Evolutionary conservation across 169 alveolate genomes (phyloP).

Genomic region (Babesia bigemina): DNA sequence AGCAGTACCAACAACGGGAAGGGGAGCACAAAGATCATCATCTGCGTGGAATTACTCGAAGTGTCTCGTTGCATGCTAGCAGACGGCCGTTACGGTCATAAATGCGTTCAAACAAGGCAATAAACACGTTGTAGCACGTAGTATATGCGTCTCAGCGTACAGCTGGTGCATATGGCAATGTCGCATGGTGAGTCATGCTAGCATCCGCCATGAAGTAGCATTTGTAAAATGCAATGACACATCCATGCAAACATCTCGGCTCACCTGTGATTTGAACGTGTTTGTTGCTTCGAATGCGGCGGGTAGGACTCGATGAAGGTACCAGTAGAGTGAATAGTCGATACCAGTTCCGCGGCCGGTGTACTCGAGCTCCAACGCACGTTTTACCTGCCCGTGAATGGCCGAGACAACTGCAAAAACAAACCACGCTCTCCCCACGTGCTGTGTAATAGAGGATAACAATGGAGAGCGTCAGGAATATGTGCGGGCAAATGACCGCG

Average conservation of each 20-base stretch:
- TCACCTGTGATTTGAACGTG: constrained; percentile 47
- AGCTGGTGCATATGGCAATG: too few species aligned
- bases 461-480: constrained; percentile 22
- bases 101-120: background rate
- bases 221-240: too few species aligned
- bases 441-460: background rate
- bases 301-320: constrained; percentile 49
- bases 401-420: background rate
- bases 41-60: constrained; percentile 7
- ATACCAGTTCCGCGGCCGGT: constrained; percentile 43
- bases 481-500: constrained; percentile 28
- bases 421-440: constrained; percentile 3
- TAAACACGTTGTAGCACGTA: too few species aligned
- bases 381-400: background rate
- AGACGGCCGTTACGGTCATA: background rate
- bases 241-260: background rate
- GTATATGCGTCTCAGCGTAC: too few species aligned
- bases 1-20: constrained; percentile 55
- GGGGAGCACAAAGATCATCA: constrained; percentile 46
- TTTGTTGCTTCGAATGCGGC: constrained; percentile 32
- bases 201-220: too few species aligned
- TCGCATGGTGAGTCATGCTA: too few species aligned
- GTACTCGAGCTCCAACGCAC: constrained; percentile 7
- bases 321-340: constrained; percentile 63
- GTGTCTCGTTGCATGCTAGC: background rate